Evolutionary conservation across 2,329 filamentous ascomycete species (phyloP).

Genomic region (Ophiocordyceps polyrhachis-furcata): DNA sequence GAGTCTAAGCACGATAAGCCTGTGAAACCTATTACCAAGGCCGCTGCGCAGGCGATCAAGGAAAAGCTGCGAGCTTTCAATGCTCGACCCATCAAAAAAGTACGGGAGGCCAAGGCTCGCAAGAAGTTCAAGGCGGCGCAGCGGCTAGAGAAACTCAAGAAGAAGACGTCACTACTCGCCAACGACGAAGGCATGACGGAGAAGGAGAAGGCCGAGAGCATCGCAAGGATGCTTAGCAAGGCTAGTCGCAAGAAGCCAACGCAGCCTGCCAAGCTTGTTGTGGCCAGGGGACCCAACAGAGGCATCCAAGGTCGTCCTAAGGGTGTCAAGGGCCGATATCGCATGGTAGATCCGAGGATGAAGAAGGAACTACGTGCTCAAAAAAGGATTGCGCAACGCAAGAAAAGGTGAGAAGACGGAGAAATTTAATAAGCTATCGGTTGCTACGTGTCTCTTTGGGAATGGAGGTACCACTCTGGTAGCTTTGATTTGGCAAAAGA

Average conservation of each 20-base stretch:
- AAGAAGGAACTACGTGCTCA: constrained; percentile 89
- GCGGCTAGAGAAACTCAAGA: constrained; percentile 80
- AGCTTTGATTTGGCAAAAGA: too few relatives aligned
- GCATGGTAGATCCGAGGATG: constrained; percentile 87
- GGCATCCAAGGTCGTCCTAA: constrained; percentile 73
- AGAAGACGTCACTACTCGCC: constrained; percentile 81
- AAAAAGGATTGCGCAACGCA: constrained; percentile 61
- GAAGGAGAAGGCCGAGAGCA: constrained; percentile 82
- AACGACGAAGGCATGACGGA: constrained; percentile 88
- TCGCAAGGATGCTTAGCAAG: constrained; percentile 63
- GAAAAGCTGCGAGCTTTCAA: constrained; percentile 88
- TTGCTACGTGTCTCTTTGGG: too few relatives aligned
- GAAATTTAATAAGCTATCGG: too few relatives aligned
- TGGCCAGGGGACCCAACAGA: constrained; percentile 67
- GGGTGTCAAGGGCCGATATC: constrained; percentile 90
- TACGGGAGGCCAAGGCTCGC: constrained; percentile 82
- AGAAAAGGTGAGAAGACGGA: constrained; percentile 12
- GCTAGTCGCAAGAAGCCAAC: constrained; percentile 76
- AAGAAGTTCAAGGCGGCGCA: constrained; percentile 96
- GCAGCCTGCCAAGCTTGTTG: constrained; percentile 69
- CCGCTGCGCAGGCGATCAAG: constrained; percentile 78
- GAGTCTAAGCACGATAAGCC: constrained; percentile 67
- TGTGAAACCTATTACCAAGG: constrained; percentile 79
- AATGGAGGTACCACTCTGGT: too few relatives aligned
- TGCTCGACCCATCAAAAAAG: constrained; percentile 96